Base-by-base conservation (phyloP, 2,329 filamentous ascomycete genomes). In the Aciculosporium take region DNA sequence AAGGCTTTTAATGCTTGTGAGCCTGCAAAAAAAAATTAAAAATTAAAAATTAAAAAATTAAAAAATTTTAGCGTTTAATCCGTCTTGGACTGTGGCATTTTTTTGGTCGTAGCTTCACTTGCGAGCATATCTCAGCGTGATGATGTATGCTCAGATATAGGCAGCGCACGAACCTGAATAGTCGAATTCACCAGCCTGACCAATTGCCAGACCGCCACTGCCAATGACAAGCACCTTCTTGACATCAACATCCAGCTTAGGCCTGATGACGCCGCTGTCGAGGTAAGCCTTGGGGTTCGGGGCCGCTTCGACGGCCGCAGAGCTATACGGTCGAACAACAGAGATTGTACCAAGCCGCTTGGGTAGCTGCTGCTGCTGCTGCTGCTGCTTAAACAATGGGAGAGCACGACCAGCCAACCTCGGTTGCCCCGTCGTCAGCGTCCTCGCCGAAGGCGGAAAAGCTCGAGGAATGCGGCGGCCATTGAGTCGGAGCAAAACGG, bases 171-270 rank as follows among this genome's bases (percentile, higher is more conserved):
- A 71, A 94, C 87, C 89, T 63, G 91, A 96, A 65, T 96, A 96
- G 67, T 96, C 89, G 56, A 96, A 96, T 69, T 96, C 89, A 68
- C 89, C 89, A 50, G 89, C 89, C 67, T 96, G 89, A 49, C 89
- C 89, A 75, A 96, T 96, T 61, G 85, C 86, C 53, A 96, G 74
- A 64, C 89, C 89, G 68, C 89, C 89, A 66, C 81, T 88, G 45
- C 89, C 89, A 68, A 96, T 94, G 53, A 96, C 88, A 47, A 96
- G 70, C 40, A 96, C 89, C 69, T 96, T 96, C 71, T 94, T 94
- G 49, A 96, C 87, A 59, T 94, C 77, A 39, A 95, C 81, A 42
- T 84, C 68, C 54, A 89, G 73, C 55, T 74, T 74, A 44, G 81
- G 80, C 62, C 87, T 83, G 58, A 95, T 80, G 45, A 79, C 82